Evolutionary conservation across 306 rosid genomes (phyloP).

Genomic region (Quillaja saponaria): DNA sequence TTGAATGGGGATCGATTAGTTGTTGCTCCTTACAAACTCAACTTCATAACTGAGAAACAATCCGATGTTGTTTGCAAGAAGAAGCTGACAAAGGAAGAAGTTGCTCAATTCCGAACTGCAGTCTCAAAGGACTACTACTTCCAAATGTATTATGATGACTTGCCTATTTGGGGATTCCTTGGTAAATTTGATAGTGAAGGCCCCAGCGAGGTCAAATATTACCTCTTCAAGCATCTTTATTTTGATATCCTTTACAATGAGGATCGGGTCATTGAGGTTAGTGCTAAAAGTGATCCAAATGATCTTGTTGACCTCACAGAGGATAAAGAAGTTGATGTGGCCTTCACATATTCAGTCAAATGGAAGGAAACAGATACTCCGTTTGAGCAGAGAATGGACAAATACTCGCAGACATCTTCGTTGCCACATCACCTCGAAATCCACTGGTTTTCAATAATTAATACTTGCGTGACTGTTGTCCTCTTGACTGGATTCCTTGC

Average conservation of each 20-base stretch:
- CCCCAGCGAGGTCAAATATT: slow-evolving; percentile 20
- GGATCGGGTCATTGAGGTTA: slow-evolving; percentile 47
- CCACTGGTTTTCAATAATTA: slow-evolving; percentile 55
- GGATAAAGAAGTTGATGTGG: slow-evolving; percentile 44
- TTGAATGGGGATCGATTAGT: slow-evolving; percentile 52
- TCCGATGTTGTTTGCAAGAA: slow-evolving; percentile 41
- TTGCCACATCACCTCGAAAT: too few species aligned
- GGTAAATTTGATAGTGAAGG: slow-evolving; percentile 49
- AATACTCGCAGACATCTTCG: slow-evolving; percentile 45
- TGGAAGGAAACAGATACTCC: slow-evolving; percentile 45
- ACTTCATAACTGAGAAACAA: slow-evolving; percentile 37
- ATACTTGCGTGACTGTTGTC: slow-evolving; percentile 47
- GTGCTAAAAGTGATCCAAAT: slow-evolving; percentile 36
- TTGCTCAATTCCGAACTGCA: slow-evolving; percentile 42
- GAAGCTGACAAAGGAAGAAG: slow-evolving; percentile 40
- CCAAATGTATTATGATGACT: slow-evolving; percentile 54
- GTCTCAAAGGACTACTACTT: slow-evolving; percentile 52
- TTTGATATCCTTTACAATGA: slow-evolving; percentile 47
- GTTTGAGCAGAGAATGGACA: slow-evolving; percentile 53
- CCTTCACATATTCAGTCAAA: slow-evolving; percentile 51
- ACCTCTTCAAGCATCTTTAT: slow-evolving; percentile 40
- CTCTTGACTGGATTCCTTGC: slow-evolving; percentile 50
- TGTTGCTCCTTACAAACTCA: slow-evolving; percentile 46
- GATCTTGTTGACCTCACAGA: slow-evolving; percentile 41
- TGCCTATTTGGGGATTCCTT: slow-evolving; percentile 57